Percentiles rank a stretch among this genome's conserved stretches.
Conservation (phyloP, 2,329 filamentous ascomycete species). For the Fusarium verrucosum region DNA sequence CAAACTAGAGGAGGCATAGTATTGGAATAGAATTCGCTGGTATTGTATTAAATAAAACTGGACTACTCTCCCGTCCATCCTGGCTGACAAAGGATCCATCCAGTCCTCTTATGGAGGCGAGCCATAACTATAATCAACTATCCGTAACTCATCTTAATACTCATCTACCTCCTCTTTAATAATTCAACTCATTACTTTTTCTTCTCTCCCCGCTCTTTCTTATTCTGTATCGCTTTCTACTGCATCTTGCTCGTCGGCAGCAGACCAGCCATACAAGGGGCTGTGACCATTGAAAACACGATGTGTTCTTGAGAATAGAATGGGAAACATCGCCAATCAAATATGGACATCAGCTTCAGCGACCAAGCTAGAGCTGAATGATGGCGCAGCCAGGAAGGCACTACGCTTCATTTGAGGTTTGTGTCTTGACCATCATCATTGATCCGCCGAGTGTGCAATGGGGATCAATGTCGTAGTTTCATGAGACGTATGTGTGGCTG, state of each 20-base stretch:
- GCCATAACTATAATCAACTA: not conserved
- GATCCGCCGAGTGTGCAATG: slow-evolving; percentile 38
- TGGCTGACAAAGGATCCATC: slow-evolving; percentile 1
- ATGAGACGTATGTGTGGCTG: slow-evolving; percentile 15
- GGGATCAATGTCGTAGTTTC: slow-evolving; percentile 11
- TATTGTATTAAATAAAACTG: not conserved
- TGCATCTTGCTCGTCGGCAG: not conserved
- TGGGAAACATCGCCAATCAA: slow-evolving; percentile 26
- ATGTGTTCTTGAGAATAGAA: slow-evolving; percentile 6
- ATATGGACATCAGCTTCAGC: not conserved
- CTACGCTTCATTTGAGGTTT: slow-evolving; percentile 1
- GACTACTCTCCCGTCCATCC: not conserved
- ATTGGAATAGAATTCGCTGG: not conserved
- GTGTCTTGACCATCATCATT: not conserved
- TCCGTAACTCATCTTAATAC: slow-evolving; percentile 7
- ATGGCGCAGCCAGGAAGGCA: not conserved
- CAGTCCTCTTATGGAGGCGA: slow-evolving; percentile 2
- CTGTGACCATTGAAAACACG: slow-evolving; percentile 3
- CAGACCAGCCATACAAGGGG: slow-evolving; percentile 10
- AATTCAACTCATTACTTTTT: slow-evolving; percentile 3
- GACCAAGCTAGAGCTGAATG: slow-evolving; percentile 4
- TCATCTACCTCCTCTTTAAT: slow-evolving; percentile 16
- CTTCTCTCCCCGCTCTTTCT: not conserved
- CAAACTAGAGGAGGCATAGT: not conserved
- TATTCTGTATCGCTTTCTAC: not conserved